Conservation (phyloP, 805 yeast species). For the Lachancea meyersii region DNA sequence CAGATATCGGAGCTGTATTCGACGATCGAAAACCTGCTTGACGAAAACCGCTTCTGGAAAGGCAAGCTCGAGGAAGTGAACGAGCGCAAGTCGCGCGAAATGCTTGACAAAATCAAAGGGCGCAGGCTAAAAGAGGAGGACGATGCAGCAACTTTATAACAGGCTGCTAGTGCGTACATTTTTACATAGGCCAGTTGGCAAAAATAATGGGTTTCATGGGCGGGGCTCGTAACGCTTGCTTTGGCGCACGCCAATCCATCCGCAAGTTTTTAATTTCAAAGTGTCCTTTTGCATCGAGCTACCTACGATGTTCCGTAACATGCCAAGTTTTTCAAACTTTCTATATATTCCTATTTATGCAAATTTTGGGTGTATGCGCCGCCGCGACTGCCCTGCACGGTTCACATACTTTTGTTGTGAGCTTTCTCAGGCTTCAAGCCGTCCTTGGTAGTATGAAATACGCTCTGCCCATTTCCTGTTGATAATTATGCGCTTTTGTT, state of each 20-base stretch:
- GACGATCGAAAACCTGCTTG: conserved; percentile 20
- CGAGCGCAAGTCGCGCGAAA: conserved; percentile 24
- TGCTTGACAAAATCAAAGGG: conserved; percentile 23
- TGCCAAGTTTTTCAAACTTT: no score
- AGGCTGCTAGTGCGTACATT: background rate
- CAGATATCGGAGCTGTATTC: conserved; percentile 20
- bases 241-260: no score
- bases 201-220: no score
- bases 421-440: conserved; percentile 14
- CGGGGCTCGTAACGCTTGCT: no score
- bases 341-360: conserved; percentile 1
- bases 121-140: conserved; percentile 10
- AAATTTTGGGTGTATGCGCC: background rate
- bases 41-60: conserved; percentile 31
- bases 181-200: no score
- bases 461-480: conserved; percentile 31
- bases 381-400: background rate
- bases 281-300: no score
- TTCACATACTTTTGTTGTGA: background rate
- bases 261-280: no score
- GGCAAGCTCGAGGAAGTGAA: conserved; percentile 22
- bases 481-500: conserved; percentile 24
- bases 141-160: background rate
- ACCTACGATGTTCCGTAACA: no score
- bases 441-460: conserved; percentile 23